These are phyloP conservation scores for Candida corydali DNA, from an alignment of 805 yeast genomes.

Conservation along the genomic window DNA sequence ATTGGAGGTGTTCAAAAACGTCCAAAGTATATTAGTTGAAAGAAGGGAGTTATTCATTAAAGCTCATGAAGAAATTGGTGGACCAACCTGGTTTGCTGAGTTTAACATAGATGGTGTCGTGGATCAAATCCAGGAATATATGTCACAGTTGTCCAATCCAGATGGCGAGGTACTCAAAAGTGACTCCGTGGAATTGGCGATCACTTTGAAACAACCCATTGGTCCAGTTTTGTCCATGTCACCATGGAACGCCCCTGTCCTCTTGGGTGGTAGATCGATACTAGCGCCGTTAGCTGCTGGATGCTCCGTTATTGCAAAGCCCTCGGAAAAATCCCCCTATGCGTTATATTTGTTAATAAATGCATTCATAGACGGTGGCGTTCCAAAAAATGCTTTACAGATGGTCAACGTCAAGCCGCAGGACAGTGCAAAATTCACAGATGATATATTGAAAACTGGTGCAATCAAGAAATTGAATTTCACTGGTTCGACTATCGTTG, in stretches of 20 bases:
- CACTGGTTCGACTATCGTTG: slow-evolving; percentile 43
- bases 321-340: slow-evolving; percentile 37
- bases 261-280: slow-evolving; percentile 36
- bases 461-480: slow-evolving; percentile 37
- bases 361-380: slow-evolving; percentile 34
- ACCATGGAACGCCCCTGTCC: slow-evolving; percentile 49
- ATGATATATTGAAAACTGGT: slow-evolving; percentile 20
- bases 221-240: slow-evolving; percentile 45
- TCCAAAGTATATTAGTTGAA: slow-evolving; percentile 13
- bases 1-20: slow-evolving; percentile 16
- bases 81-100: slow-evolving; percentile 31
- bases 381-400: slow-evolving; percentile 32
- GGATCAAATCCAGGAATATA: slow-evolving; percentile 26
- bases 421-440: slow-evolving; percentile 21
- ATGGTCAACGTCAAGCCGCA: slow-evolving; percentile 26
- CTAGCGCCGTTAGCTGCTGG: slow-evolving; percentile 47
- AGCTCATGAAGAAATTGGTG: slow-evolving; percentile 29
- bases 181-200: slow-evolving; percentile 15
- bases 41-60: slow-evolving; percentile 11
- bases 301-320: slow-evolving; percentile 41
- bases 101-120: slow-evolving; percentile 27
- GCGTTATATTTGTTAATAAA: slow-evolving; percentile 28
- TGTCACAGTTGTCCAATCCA: slow-evolving; percentile 16
- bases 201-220: slow-evolving; percentile 34
- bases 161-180: slow-evolving; percentile 16